phyloP scores from a whole-genome alignment of 2,329 filamentous ascomycete genomes.

The Xylariaceae sp. region DNA sequence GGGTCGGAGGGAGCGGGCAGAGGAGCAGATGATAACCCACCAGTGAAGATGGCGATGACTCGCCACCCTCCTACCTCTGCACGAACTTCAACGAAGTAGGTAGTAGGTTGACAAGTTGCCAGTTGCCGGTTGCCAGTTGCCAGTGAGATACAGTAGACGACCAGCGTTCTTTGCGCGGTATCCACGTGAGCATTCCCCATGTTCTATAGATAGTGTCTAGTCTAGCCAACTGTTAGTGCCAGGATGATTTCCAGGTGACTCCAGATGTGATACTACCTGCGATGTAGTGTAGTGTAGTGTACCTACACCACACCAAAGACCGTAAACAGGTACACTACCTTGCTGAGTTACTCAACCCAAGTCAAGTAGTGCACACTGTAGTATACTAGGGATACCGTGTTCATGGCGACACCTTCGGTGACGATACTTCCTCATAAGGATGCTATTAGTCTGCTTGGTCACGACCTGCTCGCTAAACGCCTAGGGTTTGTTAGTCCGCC shows the following conservation, averaged over 20 bases:
- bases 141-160: background rate
- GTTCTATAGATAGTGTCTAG: background rate
- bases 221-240: background rate
- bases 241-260: background rate
- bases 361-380: too few species aligned
- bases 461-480: background rate
- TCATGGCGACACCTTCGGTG: background rate
- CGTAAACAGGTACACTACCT: too few species aligned
- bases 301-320: too few species aligned
- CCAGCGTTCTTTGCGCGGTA: too few species aligned
- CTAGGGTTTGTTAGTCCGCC: background rate
- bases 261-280: too few species aligned
- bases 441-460: background rate
- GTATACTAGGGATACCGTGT: background rate
- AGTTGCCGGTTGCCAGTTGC: too few species aligned
- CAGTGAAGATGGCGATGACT: constrained; percentile 21
- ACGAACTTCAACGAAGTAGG: too few species aligned
- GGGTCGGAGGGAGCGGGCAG: constrained; percentile 25
- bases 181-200: background rate
- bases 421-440: background rate
- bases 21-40: constrained; percentile 23
- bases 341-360: too few species aligned
- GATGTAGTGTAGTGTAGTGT: too few species aligned
- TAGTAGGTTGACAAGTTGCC: too few species aligned
- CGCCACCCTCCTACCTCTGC: background rate